A percentile compares a stretch with the other conserved stretches of the same genome.
Evolutionary conservation across 805 yeast genomes (phyloP).

Genomic region (Starmerella roubikii): DNA sequence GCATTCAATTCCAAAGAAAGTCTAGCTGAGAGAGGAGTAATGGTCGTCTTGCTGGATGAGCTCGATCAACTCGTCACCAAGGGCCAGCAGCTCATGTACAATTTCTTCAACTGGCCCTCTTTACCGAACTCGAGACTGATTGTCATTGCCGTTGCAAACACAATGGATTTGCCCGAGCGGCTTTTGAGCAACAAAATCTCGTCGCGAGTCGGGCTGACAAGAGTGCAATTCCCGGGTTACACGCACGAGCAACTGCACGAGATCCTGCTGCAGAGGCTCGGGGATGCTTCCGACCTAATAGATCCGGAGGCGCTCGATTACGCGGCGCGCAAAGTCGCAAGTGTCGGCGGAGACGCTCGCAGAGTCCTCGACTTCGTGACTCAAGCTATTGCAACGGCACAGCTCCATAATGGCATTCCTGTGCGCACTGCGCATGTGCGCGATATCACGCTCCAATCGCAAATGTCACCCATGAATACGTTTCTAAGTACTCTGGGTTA

Average conservation of each 20-base stretch:
- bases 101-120: slow-evolving; percentile 96
- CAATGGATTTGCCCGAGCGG: slow-evolving; percentile 94
- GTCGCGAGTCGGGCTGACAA: slow-evolving; percentile 74
- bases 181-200: slow-evolving; percentile 76
- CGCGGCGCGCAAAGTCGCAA: slow-evolving; percentile 87
- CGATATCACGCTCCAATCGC: slow-evolving; percentile 66
- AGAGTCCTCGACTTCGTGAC: slow-evolving; percentile 78
- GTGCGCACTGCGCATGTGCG: slow-evolving; percentile 50
- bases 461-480: slow-evolving; percentile 54
- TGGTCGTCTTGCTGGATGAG: slow-evolving; percentile 78
- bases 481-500: slow-evolving; percentile 50
- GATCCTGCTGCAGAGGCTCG: slow-evolving; percentile 62
- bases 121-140: slow-evolving; percentile 63
- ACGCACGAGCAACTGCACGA: slow-evolving; percentile 60
- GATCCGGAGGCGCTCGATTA: slow-evolving; percentile 54
- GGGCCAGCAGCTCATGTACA: slow-evolving; percentile 73
- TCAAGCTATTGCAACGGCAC: slow-evolving; percentile 63
- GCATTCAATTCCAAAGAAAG: slow-evolving; percentile 36
- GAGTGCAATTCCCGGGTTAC: slow-evolving; percentile 83
- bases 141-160: slow-evolving; percentile 88
- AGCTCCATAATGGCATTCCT: slow-evolving; percentile 32
- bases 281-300: slow-evolving; percentile 20
- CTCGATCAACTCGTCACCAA: slow-evolving; percentile 79
- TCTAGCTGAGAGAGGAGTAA: slow-evolving; percentile 30
- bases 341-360: slow-evolving; percentile 95